A percentile compares a stretch with the other conserved stretches of the same genome.
Evolutionary conservation across 1,284 basidiomycete genomes (phyloP).

Genomic region (Marasmius fiardii): DNA sequence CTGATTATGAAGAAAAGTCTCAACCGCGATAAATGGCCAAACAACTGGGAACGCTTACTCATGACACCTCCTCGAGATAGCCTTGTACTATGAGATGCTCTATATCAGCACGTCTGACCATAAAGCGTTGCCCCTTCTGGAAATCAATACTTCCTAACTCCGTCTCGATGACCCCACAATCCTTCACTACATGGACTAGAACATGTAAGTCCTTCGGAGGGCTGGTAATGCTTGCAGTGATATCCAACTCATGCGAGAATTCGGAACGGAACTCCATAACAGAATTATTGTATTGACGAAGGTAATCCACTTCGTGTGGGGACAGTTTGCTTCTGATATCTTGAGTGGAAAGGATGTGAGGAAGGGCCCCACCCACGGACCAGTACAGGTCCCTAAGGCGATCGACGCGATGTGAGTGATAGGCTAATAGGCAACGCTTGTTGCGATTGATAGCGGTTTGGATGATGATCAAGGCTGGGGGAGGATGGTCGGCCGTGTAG

Average conservation of each 20-base stretch:
- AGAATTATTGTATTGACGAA: conserved; percentile 78
- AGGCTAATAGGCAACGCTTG: conserved; percentile 91
- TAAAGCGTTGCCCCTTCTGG: conserved; percentile 83
- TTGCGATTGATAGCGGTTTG: conserved; percentile 88
- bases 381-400: conserved; percentile 86
- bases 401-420: conserved; percentile 83
- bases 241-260: conserved; percentile 84
- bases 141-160: conserved; percentile 88
- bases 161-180: conserved; percentile 88
- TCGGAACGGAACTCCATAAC: conserved; percentile 84
- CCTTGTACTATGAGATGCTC: conserved; percentile 92
- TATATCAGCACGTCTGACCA: conserved; percentile 82
- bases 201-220: conserved; percentile 85
- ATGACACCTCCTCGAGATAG: conserved; percentile 72
- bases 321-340: conserved; percentile 80
- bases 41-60: not conserved
- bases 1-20: not conserved
- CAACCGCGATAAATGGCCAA: not conserved
- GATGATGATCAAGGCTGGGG: conserved; percentile 79
- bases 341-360: conserved; percentile 75
- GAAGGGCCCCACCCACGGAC: conserved; percentile 88
- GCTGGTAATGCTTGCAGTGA: conserved; percentile 71
- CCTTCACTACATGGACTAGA: conserved; percentile 72
- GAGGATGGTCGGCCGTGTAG: conserved; percentile 34
- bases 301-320: conserved; percentile 89